phyloP scores from a whole-genome alignment of 257 asterid genomes.

The Thymus mandschuricus region DNA sequence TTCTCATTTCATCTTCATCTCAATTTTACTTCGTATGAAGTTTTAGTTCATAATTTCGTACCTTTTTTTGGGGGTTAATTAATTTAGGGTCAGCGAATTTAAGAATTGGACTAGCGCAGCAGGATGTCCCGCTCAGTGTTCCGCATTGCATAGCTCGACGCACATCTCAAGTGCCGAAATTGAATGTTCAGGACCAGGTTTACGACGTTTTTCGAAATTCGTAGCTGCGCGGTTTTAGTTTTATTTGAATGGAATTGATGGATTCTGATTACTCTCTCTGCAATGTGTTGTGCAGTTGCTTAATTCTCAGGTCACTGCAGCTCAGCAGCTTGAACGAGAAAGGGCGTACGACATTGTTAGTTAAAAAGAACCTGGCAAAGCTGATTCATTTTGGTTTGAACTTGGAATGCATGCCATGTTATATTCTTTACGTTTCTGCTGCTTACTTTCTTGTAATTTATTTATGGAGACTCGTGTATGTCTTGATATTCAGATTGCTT shows the following conservation, averaged over 20 bases:
- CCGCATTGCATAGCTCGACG: slow-evolving; percentile 94
- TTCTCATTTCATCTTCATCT: background rate
- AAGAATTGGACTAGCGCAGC: slow-evolving; percentile 86
- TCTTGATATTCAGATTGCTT: slow-evolving; percentile 67
- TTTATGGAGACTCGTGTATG: background rate
- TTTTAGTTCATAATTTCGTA: slow-evolving; percentile 16
- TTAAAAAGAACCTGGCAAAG: slow-evolving; percentile 17
- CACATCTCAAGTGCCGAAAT: slow-evolving; percentile 68
- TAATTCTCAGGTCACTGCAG: slow-evolving; percentile 91
- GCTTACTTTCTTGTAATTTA: slow-evolving; percentile 1
- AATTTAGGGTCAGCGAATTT: slow-evolving; percentile 73
- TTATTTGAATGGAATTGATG: background rate
- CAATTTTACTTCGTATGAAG: background rate
- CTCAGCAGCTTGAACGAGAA: slow-evolving; percentile 94
- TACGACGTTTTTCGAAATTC: background rate
- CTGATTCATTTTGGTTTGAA: slow-evolving; percentile 14
- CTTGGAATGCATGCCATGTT: slow-evolving; percentile 10
- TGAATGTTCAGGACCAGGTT: slow-evolving; percentile 88
- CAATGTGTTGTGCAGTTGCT: slow-evolving; percentile 57
- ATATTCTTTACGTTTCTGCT: background rate
- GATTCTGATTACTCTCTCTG: slow-evolving; percentile 14
- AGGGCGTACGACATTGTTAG: slow-evolving; percentile 96
- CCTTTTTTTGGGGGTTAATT: slow-evolving; percentile 3
- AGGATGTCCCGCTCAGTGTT: slow-evolving; percentile 66
- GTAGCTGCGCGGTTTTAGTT: background rate